These are phyloP conservation scores for Pseudogymnoascus sp. DNA, from an alignment of 2,329 filamentous ascomycete species.

Conservation along the genomic window DNA sequence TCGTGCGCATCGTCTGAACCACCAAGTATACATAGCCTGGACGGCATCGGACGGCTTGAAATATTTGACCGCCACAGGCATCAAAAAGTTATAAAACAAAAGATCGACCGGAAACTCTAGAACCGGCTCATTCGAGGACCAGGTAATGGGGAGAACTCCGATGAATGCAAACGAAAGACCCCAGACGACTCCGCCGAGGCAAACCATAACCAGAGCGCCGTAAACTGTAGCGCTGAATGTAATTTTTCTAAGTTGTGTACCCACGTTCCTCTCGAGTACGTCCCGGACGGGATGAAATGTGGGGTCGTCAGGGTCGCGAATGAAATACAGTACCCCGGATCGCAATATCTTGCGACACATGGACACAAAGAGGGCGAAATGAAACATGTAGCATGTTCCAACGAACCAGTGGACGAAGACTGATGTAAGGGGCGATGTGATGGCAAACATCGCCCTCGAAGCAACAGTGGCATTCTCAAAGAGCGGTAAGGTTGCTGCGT, in stretches of 20 bases:
- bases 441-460: conserved; percentile 70
- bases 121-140: conserved; percentile 85
- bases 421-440: conserved; percentile 74
- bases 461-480: conserved; percentile 74
- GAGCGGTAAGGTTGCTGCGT: conserved; percentile 78
- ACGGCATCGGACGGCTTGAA: conserved; percentile 80
- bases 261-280: conserved; percentile 85
- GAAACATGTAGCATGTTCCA: conserved; percentile 99
- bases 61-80: conserved; percentile 76
- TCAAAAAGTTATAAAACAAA: conserved; percentile 92
- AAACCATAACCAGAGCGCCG: conserved; percentile 83
- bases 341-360: conserved; percentile 99
- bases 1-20: conserved; percentile 83
- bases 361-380: conserved; percentile 95
- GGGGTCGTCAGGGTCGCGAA: conserved; percentile 93
- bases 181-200: conserved; percentile 94
- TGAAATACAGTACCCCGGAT: conserved; percentile 92
- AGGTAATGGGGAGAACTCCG: conserved; percentile 79
- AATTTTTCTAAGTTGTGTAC: conserved; percentile 91
- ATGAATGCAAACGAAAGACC: conserved; percentile 61
- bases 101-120: conserved; percentile 92
- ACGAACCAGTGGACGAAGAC: conserved; percentile 98
- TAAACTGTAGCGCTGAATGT: conserved; percentile 94
- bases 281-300: conserved; percentile 97
- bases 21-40: conserved; percentile 86